Percentiles rank a stretch among this genome's conserved stretches.
These are phyloP conservation scores for Mycena polygramma DNA, from an alignment of 768 basidiomycete species.

Conservation along the genomic window DNA sequence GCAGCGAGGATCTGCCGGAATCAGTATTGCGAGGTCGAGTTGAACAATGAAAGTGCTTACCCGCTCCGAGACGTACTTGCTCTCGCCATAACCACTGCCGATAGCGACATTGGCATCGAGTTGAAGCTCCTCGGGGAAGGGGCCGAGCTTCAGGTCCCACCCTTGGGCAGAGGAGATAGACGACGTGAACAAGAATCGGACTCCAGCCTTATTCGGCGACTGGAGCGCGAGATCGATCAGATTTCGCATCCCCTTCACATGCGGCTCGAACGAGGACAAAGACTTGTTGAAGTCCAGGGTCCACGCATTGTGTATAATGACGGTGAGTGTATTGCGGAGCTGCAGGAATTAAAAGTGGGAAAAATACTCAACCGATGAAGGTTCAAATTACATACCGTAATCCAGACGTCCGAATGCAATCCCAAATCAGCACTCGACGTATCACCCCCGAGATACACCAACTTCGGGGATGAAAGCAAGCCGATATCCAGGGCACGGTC, in stretches of 20 bases:
- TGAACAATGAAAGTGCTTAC: slow-evolving; percentile 37
- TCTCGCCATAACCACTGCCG: slow-evolving; percentile 50
- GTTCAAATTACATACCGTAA: slow-evolving; percentile 33
- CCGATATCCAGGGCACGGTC: slow-evolving; percentile 25
- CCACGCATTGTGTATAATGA: slow-evolving; percentile 61
- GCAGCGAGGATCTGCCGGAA: slow-evolving; percentile 45
- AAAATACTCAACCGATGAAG: neutral
- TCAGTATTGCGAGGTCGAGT: slow-evolving; percentile 31
- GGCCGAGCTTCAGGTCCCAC: slow-evolving; percentile 44
- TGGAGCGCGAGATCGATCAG: slow-evolving; percentile 53
- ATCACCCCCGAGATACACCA: slow-evolving; percentile 47
- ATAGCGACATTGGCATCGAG: slow-evolving; percentile 42
- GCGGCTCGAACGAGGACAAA: slow-evolving; percentile 59
- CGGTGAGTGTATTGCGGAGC: slow-evolving; percentile 43
- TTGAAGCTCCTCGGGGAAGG: slow-evolving; percentile 52
- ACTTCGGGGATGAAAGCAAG: slow-evolving; percentile 25
- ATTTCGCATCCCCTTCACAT: slow-evolving; percentile 57
- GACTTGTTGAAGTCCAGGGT: slow-evolving; percentile 61
- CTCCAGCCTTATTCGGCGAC: slow-evolving; percentile 33
- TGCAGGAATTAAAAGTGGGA: slow-evolving; percentile 20
- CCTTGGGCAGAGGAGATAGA: slow-evolving; percentile 48
- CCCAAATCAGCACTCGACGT: slow-evolving; percentile 39
- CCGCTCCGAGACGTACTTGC: slow-evolving; percentile 52
- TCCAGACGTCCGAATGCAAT: slow-evolving; percentile 39
- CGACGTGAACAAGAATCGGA: slow-evolving; percentile 53